Percentiles rank a stretch among this genome's conserved stretches.
Evolutionary conservation across 352 stramenopile species (phyloP).

Genomic region (Phytophthora multivora): DNA sequence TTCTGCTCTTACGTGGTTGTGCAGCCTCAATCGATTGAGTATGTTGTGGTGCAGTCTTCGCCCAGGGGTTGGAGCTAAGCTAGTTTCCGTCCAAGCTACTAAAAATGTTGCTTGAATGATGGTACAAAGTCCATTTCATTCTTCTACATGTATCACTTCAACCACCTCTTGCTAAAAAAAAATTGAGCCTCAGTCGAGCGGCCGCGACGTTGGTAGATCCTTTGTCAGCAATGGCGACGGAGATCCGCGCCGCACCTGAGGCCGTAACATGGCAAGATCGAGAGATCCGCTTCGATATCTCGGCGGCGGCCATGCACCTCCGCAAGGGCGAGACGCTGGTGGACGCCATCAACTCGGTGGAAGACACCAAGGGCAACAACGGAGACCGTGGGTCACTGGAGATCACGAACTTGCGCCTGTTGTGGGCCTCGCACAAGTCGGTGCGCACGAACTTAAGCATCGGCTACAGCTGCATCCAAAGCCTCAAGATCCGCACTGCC

Average conservation of each 20-base stretch:
- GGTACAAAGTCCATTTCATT: too few relatives aligned
- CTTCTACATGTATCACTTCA: too few relatives aligned
- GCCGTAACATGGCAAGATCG: slow-evolving; percentile 88
- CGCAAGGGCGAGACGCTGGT: slow-evolving; percentile 85
- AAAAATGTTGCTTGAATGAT: slow-evolving; percentile 2
- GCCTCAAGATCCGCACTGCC: slow-evolving; percentile 90
- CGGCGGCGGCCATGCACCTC: slow-evolving; percentile 58
- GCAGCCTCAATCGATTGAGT: slow-evolving; percentile 37
- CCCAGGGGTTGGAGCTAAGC: slow-evolving; percentile 29
- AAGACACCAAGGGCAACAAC: slow-evolving; percentile 96
- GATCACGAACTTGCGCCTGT: slow-evolving; percentile 92
- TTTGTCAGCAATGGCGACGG: slow-evolving; percentile 31
- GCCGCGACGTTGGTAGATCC: slow-evolving; percentile 8
- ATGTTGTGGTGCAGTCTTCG: slow-evolving; percentile 41
- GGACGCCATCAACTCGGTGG: slow-evolving; percentile 94
- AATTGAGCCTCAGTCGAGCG: slow-evolving; percentile 2
- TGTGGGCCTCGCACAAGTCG: slow-evolving; percentile 92
- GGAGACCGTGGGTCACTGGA: slow-evolving; percentile 87
- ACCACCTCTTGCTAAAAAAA: too few relatives aligned
- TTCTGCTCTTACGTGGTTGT: neutral
- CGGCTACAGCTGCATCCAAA: slow-evolving; percentile 83
- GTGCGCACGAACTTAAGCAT: slow-evolving; percentile 88
- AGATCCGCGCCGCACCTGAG: slow-evolving; percentile 64
- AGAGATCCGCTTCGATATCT: slow-evolving; percentile 91
- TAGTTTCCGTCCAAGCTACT: slow-evolving; percentile 18